Evolutionary conservation across 306 rosid species (phyloP).

Genomic region (Canavalia gladiata): DNA sequence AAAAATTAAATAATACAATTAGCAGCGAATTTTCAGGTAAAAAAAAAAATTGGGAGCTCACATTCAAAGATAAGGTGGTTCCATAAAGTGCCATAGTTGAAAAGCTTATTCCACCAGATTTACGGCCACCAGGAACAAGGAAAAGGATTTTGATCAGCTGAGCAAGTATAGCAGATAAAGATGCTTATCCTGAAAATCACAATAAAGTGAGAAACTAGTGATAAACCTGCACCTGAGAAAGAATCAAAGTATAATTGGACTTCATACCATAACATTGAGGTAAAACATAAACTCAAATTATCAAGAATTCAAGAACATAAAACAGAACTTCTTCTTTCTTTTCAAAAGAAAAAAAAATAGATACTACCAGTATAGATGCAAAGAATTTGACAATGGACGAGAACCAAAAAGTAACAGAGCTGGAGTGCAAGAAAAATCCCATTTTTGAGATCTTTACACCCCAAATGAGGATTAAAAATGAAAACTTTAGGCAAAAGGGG

Average conservation of each 20-base stretch:
- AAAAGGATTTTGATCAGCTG: not conserved
- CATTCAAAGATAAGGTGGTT: conserved; percentile 50
- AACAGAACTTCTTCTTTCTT: not conserved
- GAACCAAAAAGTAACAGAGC: not conserved
- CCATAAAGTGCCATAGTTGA: conserved; percentile 55
- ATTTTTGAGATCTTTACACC: not conserved
- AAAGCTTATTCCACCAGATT: conserved; percentile 10
- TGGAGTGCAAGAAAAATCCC: conserved; percentile 6
- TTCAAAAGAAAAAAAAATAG: not conserved
- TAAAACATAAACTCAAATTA: not conserved
- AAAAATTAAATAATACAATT: not conserved
- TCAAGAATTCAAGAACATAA: not conserved
- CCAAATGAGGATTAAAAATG: not conserved
- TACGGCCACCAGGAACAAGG: not conserved
- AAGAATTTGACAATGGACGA: not conserved
- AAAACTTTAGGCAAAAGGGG: not conserved
- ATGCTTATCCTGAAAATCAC: conserved; percentile 20
- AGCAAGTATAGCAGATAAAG: not conserved
- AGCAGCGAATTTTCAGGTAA: not conserved
- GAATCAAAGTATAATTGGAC: conserved; percentile 9
- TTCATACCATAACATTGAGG: not conserved
- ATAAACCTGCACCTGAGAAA: not conserved
- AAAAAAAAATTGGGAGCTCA: conserved; percentile 37
- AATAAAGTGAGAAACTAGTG: not conserved
- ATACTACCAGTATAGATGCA: not conserved